Conservation (phyloP, 495 filamentous ascomycete genomes). For the Aspergillus baeticus region DNA sequence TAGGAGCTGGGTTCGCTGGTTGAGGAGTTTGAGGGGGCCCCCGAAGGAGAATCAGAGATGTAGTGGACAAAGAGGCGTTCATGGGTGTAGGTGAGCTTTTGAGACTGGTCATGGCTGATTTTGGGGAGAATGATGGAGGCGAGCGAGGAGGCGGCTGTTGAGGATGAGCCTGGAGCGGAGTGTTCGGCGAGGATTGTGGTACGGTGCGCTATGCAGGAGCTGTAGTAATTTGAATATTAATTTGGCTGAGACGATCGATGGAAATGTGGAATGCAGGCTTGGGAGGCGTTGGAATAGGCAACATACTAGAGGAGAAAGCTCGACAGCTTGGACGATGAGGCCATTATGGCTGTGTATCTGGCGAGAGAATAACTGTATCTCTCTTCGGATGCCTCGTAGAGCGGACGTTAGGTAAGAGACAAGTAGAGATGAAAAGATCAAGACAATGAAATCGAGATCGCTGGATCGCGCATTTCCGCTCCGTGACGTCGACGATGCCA, state of each 20-base stretch:
- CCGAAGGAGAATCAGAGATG: constrained; percentile 79
- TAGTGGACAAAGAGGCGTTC: constrained; percentile 92
- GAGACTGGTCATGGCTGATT: constrained; percentile 74
- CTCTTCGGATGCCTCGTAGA: not conserved
- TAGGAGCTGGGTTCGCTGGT: constrained; percentile 51
- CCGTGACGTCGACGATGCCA: constrained; percentile 27
- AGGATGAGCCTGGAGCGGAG: constrained; percentile 70
- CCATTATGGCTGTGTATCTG: constrained; percentile 49
- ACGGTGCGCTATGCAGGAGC: constrained; percentile 87
- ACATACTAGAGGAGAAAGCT: constrained; percentile 80
- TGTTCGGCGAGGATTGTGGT: constrained; percentile 91
- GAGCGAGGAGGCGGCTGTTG: constrained; percentile 72
- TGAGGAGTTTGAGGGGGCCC: constrained; percentile 34
- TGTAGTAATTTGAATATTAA: constrained; percentile 30
- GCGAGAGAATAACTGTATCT: not conserved
- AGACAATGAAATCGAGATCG: not conserved
- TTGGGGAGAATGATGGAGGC: constrained; percentile 95
- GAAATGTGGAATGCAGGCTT: not conserved
- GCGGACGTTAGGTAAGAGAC: not conserved
- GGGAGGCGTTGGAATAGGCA: not conserved
- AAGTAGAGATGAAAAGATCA: not conserved
- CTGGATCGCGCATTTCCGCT: constrained; percentile 4
- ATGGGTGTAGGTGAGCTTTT: constrained; percentile 93
- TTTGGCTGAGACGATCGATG: not conserved
- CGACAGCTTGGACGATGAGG: constrained; percentile 73